A percentile compares a stretch with the other conserved stretches of the same genome.
These are phyloP conservation scores for Chenopodium quinoa DNA, from an alignment of 148 eudicot species.

Conservation along the genomic window DNA sequence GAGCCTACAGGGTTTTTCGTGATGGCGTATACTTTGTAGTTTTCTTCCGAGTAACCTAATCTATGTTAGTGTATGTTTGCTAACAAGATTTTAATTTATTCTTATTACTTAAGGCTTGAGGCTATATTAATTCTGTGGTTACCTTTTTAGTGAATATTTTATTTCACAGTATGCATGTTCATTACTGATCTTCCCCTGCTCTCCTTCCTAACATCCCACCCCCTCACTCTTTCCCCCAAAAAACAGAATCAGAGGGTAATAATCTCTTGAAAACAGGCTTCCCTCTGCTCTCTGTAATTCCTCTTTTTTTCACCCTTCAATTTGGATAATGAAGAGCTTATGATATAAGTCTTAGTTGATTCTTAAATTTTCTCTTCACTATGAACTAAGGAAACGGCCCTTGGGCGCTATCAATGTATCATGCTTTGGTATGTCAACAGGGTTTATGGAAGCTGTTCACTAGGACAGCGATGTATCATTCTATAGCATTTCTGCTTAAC, in stretches of 20 bases:
- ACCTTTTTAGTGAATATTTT: neutral
- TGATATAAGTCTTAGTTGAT: neutral
- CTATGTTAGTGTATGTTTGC: neutral
- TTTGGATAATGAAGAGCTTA: neutral
- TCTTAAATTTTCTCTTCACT: neutral
- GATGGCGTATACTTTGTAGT: neutral
- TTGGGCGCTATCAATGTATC: too few relatives aligned
- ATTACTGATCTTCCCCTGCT: neutral
- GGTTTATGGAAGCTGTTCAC: neutral
- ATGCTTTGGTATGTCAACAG: neutral
- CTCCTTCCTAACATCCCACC: neutral
- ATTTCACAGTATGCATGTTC: neutral
- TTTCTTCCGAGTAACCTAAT: neutral
- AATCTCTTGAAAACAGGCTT: too few relatives aligned
- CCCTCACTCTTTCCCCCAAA: neutral
- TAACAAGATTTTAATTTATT: neutral
- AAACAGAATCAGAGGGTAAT: too few relatives aligned
- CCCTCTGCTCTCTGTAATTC: too few relatives aligned
- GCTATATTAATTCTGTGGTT: neutral
- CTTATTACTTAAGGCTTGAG: neutral
- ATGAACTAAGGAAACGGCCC: too few relatives aligned
- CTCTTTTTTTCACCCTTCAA: neutral
- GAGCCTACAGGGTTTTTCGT: neutral
- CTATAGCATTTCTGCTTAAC: too few relatives aligned
- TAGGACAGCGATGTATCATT: too few relatives aligned